Evolutionary conservation across 805 yeast genomes (phyloP), one percentile per base, ranked within the genome.

Genomic region (Blastobotrys terrestris): DNA sequence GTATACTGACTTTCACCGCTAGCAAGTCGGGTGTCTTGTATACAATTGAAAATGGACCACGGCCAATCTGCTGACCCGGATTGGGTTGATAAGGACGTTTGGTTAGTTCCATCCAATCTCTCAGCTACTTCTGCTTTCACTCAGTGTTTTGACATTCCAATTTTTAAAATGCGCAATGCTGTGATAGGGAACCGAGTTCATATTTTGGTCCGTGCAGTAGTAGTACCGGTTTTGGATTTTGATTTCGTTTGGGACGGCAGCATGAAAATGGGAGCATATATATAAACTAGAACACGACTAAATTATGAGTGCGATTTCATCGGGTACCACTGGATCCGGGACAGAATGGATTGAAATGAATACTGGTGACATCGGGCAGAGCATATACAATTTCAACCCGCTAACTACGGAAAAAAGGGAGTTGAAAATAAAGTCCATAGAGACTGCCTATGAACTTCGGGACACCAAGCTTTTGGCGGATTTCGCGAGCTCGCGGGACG

Each of bases 321-420:
- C 6, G 13, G n/a, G 14, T 11, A 41, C 44, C 7, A n/a, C 16
- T 7, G 16, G n/a, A 15, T 2, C 56, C 44, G 50, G 26, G 43
- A 67, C 64, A 2, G 80, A 75, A 50, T 78, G 83, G 83, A 79
- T 76, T 22, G 72, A 76, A 42, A 76, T 78, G 77, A 79, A 76
- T 49, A 60, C 75, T 18, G 72, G 67, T 21, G 75, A 72, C 44
- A 64, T 77, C 50, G 77, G 78, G 7, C 70, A 68, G 51, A 76
- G 81, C 14, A 67, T 77, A 46, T 77, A 75, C 60, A 71, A 70
- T 48, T 76, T 71, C 42, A 60, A 61, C 26, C 80, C 80, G 2
- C 58, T 75, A 39, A 68, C 70, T 16, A 72, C 72, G 14, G 74
- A 73, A 46, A 63, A 68, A 48, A 63, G 65, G 40, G 67, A 65